A percentile compares a stretch with the other conserved stretches of the same genome.
Evolutionary conservation across 345 rosid genomes (phyloP).

Genomic region (Arabis hirsuta): DNA sequence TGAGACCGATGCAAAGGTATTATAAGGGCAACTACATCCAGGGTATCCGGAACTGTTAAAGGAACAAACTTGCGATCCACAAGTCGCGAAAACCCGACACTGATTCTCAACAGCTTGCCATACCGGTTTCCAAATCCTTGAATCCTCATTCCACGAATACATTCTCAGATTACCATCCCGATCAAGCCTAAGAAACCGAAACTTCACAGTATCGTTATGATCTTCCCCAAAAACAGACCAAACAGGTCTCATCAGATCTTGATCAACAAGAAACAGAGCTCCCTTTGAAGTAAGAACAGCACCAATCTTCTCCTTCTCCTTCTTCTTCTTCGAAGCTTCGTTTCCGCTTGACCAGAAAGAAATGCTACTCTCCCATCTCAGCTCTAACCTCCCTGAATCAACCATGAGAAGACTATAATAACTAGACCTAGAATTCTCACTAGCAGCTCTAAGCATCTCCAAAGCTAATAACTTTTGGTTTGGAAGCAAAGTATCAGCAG

Average conservation of each 20-base stretch:
- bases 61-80: slow-evolving; percentile 64
- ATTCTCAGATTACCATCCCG: slow-evolving; percentile 79
- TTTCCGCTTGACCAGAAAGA: slow-evolving; percentile 61
- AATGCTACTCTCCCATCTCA: slow-evolving; percentile 71
- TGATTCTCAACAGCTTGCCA: slow-evolving; percentile 96
- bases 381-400: slow-evolving; percentile 58
- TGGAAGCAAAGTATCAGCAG: slow-evolving; percentile 73
- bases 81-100: slow-evolving; percentile 81
- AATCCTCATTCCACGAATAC: slow-evolving; percentile 67
- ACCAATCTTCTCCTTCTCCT: slow-evolving; percentile 46
- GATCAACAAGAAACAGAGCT: slow-evolving; percentile 55
- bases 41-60: slow-evolving; percentile 54
- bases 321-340: slow-evolving; percentile 29
- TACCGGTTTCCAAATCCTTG: slow-evolving; percentile 65
- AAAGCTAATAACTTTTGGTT: slow-evolving; percentile 60
- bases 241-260: slow-evolving; percentile 43
- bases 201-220: slow-evolving; percentile 63
- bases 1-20: slow-evolving; percentile 31
- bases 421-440: slow-evolving; percentile 62
- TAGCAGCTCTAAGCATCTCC: slow-evolving; percentile 63
- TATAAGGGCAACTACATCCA: slow-evolving; percentile 62
- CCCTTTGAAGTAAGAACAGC: slow-evolving; percentile 70
- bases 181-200: slow-evolving; percentile 74
- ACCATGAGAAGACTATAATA: slow-evolving; percentile 69
- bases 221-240: slow-evolving; percentile 75